Evolutionary conservation across 257 asterid genomes (phyloP).

Genomic region (Solanum paucissectum): DNA sequence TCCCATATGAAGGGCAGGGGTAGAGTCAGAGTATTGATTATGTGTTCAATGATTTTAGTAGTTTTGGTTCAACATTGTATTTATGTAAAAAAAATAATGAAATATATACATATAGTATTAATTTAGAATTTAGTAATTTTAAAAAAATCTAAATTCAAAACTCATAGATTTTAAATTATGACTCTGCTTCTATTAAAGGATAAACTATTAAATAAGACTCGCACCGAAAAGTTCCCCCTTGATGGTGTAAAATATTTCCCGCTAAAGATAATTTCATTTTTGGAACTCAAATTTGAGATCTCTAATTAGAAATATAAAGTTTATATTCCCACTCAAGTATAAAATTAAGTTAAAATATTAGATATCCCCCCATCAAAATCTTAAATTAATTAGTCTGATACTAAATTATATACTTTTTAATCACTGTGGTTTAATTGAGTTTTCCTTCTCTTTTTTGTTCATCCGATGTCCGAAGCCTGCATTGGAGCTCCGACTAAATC

Average conservation of each 20-base stretch:
- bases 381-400: no score
- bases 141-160: not conserved
- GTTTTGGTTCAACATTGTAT: not conserved
- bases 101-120: not conserved
- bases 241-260: not conserved
- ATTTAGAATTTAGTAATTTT: not conserved
- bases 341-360: not conserved
- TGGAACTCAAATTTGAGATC: not conserved
- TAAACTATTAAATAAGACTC: not conserved
- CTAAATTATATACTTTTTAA: not conserved
- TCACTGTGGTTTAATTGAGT: not conserved
- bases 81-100: not conserved
- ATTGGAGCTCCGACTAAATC: no score
- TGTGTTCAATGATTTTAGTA: not conserved
- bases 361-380: not conserved
- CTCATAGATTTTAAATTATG: not conserved
- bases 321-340: no score
- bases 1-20: not conserved
- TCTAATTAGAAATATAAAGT: not conserved
- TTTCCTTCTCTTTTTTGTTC: not conserved
- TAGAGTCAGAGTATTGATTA: not conserved
- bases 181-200: accelerated
- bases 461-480: no score
- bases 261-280: not conserved
- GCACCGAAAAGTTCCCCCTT: not conserved